These are phyloP conservation scores for Quillaja saponaria DNA, from an alignment of 306 rosid genomes.

Conservation along the genomic window DNA sequence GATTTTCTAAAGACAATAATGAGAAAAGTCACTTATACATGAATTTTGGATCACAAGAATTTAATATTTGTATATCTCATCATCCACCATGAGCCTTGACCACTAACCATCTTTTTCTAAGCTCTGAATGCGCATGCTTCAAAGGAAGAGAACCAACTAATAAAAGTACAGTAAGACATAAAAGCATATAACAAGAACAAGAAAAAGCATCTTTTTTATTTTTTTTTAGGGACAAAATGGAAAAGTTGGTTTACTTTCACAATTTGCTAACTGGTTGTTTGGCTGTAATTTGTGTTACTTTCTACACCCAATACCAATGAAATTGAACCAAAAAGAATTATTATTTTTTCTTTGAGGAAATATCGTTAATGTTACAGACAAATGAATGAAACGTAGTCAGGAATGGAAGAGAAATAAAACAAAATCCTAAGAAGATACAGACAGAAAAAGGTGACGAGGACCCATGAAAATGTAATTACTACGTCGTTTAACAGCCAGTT, in stretches of 20 bases:
- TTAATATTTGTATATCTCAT: too few species aligned
- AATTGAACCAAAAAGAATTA: constrained; percentile 10
- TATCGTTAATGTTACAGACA: constrained; percentile 12
- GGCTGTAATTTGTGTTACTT: constrained; percentile 20
- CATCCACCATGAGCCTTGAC: constrained; percentile 13
- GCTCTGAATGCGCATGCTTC: constrained; percentile 44
- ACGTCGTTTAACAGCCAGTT: background rate
- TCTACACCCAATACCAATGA: constrained; percentile 12
- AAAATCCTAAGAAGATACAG: constrained; percentile 20
- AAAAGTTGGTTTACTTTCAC: constrained; percentile 33
- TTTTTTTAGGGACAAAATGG: constrained; percentile 30
- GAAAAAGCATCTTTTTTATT: constrained; percentile 24
- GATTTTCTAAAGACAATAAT: too few species aligned
- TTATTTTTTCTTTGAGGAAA: constrained; percentile 10
- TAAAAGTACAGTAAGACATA: background rate
- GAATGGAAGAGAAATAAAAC: constrained; percentile 37
- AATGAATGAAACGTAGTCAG: constrained; percentile 12
- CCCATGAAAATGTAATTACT: constrained; percentile 26
- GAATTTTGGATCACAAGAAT: constrained; percentile 21
- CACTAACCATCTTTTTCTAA: constrained; percentile 12
- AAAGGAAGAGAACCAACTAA: constrained; percentile 1
- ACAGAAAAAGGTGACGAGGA: constrained; percentile 39
- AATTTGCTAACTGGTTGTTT: constrained; percentile 3
- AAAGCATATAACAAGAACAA: background rate
- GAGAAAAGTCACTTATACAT: too few species aligned